These are phyloP conservation scores for Pythium chondricola DNA, from an alignment of 352 stramenopile species.

Conservation along the genomic window DNA sequence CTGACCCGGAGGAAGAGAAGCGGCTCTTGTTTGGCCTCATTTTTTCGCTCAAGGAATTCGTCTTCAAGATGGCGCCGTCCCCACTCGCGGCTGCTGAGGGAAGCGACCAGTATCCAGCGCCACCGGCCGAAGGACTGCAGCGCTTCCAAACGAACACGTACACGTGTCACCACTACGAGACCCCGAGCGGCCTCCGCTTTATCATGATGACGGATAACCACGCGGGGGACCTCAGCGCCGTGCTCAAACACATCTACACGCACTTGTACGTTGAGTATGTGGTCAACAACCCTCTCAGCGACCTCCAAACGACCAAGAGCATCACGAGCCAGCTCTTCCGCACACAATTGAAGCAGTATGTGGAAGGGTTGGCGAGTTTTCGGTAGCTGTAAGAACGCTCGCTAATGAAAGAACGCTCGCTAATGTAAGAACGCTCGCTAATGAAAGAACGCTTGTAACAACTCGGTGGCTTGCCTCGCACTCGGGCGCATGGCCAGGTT, in stretches of 20 bases:
- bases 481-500: conserved; percentile 39
- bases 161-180: conserved; percentile 91
- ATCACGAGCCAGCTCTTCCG: conserved; percentile 80
- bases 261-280: conserved; percentile 89
- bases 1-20: conserved; percentile 85
- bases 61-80: conserved; percentile 68
- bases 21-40: conserved; percentile 89
- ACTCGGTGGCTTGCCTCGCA: conserved; percentile 32
- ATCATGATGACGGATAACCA: conserved; percentile 89
- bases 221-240: conserved; percentile 69
- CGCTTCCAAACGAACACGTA: conserved; percentile 86
- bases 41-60: conserved; percentile 90
- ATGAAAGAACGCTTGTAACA: conserved; percentile 46
- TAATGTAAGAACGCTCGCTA: conserved; percentile 1
- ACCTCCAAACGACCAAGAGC: conserved; percentile 60
- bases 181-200: conserved; percentile 83
- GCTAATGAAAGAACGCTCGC: conserved; percentile 6
- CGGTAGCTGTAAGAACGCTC: conserved; percentile 26
- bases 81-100: too few species aligned
- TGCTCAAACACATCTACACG: conserved; percentile 85
- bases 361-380: conserved; percentile 67
- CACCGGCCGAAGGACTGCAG: conserved; percentile 52
- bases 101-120: conserved; percentile 10
- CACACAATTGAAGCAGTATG: conserved; percentile 63
- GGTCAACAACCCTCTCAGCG: conserved; percentile 85